A percentile compares a stretch with the other conserved stretches of the same genome.
These are phyloP conservation scores for Vanilla planifolia DNA, from an alignment of 106 monocot genomes.

Conservation along the genomic window DNA sequence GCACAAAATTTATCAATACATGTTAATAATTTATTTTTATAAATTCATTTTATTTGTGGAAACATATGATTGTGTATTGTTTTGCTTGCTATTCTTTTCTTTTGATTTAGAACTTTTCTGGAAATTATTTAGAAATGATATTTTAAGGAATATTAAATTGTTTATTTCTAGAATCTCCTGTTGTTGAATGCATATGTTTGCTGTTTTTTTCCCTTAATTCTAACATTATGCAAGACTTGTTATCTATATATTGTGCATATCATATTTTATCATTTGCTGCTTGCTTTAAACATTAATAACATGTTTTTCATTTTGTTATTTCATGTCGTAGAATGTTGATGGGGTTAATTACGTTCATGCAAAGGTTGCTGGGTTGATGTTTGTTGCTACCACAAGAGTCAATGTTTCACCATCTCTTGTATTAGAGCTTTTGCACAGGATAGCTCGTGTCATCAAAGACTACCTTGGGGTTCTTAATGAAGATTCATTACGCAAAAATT, in stretches of 20 bases:
- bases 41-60: not conserved
- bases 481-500: constrained; percentile 96
- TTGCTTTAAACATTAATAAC: not conserved
- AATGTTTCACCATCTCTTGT: constrained; percentile 92
- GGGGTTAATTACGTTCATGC: constrained; percentile 98
- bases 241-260: not conserved
- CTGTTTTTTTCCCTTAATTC: not conserved
- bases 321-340: constrained; percentile 73
- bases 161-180: not conserved
- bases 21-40: too few relatives aligned
- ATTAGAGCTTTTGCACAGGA: constrained; percentile 92
- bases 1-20: too few relatives aligned
- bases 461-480: constrained; percentile 99
- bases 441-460: constrained; percentile 92
- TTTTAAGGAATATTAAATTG: not conserved
- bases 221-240: not conserved
- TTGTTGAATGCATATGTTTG: not conserved
- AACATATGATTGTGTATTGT: not conserved
- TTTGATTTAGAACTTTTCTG: too few relatives aligned
- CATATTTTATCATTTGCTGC: not conserved
- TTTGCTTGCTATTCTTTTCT: not conserved
- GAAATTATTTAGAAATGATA: not conserved
- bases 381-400: constrained; percentile 89
- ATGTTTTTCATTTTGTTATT: constrained; percentile 12
- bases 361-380: constrained; percentile 91